These are phyloP conservation scores for Arthrobotrys megalospora DNA, from an alignment of 2,329 filamentous ascomycete genomes.

Conservation along the genomic window DNA sequence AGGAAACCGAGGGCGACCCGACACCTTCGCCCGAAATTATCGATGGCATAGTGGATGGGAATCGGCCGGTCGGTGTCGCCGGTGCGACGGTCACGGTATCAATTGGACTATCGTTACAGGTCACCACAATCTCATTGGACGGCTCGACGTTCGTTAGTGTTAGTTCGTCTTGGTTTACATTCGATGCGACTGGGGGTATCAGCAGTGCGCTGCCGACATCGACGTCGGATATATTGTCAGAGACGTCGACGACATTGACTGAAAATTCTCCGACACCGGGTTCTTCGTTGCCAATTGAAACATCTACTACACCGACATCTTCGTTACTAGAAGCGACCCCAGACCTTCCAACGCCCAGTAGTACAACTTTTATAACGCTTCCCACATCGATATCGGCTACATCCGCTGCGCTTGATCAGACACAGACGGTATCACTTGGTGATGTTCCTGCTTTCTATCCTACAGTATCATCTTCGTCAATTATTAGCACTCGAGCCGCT, in stretches of 20 bases:
- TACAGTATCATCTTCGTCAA: constrained; percentile 14
- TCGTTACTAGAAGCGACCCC: neutral
- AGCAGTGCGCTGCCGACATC: constrained; percentile 29
- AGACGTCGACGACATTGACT: neutral
- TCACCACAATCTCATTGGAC: constrained; percentile 31
- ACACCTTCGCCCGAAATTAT: constrained; percentile 26
- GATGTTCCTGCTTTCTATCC: constrained; percentile 2
- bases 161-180: constrained; percentile 53
- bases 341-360: neutral
- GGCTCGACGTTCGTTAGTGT: constrained; percentile 53
- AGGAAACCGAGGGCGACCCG: constrained; percentile 14
- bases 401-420: neutral
- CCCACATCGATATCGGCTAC: constrained; percentile 12
- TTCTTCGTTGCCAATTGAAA: neutral
- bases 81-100: constrained; percentile 58
- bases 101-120: constrained; percentile 49
- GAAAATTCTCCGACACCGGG: constrained; percentile 1
- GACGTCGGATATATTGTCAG: neutral
- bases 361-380: constrained; percentile 4
- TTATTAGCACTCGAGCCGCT: constrained; percentile 14
- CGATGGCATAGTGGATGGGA: constrained; percentile 15
- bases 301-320: neutral
- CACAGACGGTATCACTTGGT: constrained; percentile 3
- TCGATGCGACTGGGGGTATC: constrained; percentile 42
- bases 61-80: constrained; percentile 15